A percentile compares a stretch with the other conserved stretches of the same genome.
Evolutionary conservation across 2,329 filamentous ascomycete genomes (phyloP).

Genomic region (Zymoseptoria tritici): DNA sequence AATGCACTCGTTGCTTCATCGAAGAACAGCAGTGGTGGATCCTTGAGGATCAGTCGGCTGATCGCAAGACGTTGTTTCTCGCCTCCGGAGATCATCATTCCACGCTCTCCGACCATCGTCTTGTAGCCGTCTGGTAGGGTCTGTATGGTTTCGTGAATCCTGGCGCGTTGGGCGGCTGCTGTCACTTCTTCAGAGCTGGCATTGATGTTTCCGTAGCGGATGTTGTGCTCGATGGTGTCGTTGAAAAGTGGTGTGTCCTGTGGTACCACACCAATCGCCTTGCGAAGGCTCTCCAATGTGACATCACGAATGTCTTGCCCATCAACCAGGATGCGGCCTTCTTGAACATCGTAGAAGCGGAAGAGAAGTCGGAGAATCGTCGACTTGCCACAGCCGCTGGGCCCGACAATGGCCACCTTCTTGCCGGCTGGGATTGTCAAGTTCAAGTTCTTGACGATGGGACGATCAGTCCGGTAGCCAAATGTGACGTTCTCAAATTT

Average conservation of each 20-base stretch:
- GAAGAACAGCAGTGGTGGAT: constrained; percentile 85
- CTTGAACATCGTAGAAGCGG: constrained; percentile 85
- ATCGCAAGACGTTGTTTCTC: constrained; percentile 90
- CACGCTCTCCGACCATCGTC: constrained; percentile 86
- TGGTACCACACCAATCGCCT: constrained; percentile 86
- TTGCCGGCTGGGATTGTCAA: constrained; percentile 91
- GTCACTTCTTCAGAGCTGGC: constrained; percentile 66
- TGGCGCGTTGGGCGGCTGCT: constrained; percentile 71
- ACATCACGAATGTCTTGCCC: constrained; percentile 86
- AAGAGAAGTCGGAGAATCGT: constrained; percentile 87
- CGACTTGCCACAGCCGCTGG: constrained; percentile 92
- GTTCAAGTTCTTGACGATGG: constrained; percentile 75
- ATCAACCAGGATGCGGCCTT: constrained; percentile 81
- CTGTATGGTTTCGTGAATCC: constrained; percentile 74
- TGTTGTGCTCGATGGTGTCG: constrained; percentile 91
- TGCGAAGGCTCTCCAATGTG: constrained; percentile 71
- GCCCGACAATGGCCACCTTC: constrained; percentile 92
- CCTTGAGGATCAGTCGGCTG: constrained; percentile 75
- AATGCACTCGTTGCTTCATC: constrained; percentile 90
- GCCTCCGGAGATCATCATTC: constrained; percentile 90
- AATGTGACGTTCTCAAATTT: constrained; percentile 92
- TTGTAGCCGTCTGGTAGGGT: constrained; percentile 75
- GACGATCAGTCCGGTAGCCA: constrained; percentile 78
- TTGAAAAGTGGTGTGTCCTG: constrained; percentile 98
- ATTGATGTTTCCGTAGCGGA: constrained; percentile 78